Conservation (phyloP, 306 rosid genomes). For the Sesbania bispinosa region DNA sequence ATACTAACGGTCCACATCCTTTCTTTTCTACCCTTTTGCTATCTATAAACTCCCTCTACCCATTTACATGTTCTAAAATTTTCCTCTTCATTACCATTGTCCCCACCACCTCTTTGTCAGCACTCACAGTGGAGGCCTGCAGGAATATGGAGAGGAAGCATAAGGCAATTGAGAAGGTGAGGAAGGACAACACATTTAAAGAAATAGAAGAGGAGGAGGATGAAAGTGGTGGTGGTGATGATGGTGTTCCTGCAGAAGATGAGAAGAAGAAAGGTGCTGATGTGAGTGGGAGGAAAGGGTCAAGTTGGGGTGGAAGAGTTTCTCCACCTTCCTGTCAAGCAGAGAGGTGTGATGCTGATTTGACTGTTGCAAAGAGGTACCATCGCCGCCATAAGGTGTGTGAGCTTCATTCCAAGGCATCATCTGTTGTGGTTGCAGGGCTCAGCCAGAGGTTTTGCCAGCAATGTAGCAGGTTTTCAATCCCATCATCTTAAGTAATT, state of each 20-base stretch:
- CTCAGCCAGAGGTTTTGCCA: conserved; percentile 84
- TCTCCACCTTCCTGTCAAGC: conserved; percentile 62
- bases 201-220: conserved; percentile 60
- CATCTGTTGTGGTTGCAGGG: conserved; percentile 62
- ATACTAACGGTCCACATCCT: too few species aligned
- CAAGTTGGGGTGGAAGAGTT: conserved; percentile 34
- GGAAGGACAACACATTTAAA: conserved; percentile 32
- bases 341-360: conserved; percentile 64
- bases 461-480: conserved; percentile 93
- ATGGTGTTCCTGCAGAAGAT: conserved; percentile 38
- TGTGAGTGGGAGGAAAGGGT: conserved; percentile 37
- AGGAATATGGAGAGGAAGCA: conserved; percentile 53
- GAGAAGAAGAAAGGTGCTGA: conserved; percentile 40
- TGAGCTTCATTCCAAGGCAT: conserved; percentile 80
- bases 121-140: too few species aligned
- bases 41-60: conserved; percentile 28
- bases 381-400: conserved; percentile 97
- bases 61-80: too few species aligned
- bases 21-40: conserved; percentile 35
- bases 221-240: conserved; percentile 12
- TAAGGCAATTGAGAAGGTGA: conserved; percentile 37
- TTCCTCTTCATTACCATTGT: too few species aligned
- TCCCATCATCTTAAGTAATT: too few species aligned
- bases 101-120: too few species aligned
- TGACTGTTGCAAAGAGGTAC: conserved; percentile 57